These are phyloP conservation scores for Dryas drummondii DNA, from an alignment of 306 rosid genomes.

Conservation along the genomic window DNA sequence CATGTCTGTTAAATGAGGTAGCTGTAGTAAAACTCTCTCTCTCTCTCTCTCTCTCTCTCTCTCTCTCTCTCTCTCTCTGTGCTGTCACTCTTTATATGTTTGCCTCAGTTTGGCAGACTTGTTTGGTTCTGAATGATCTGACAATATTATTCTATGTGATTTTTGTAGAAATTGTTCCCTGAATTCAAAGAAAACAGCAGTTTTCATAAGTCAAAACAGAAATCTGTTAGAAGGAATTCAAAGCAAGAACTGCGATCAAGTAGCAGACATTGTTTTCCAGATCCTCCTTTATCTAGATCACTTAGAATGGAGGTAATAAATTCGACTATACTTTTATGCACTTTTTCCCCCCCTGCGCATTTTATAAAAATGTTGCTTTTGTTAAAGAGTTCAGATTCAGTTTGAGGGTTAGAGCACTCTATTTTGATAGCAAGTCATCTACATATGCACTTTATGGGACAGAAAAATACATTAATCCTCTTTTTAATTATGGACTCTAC, in stretches of 20 bases:
- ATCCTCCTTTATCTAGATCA: conserved; percentile 26
- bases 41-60: neutral
- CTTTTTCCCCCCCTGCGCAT: conserved; percentile 1
- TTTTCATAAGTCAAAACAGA: conserved; percentile 22
- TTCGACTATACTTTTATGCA: neutral
- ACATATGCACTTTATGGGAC: neutral
- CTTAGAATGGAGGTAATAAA: conserved; percentile 23
- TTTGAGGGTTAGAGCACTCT: neutral
- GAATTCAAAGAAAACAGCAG: conserved; percentile 9
- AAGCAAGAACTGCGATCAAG: conserved; percentile 23
- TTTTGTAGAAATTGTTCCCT: conserved; percentile 31
- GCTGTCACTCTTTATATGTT: neutral
- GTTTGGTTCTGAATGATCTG: neutral
- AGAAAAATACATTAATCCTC: neutral
- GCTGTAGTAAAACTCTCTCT: conserved; percentile 7
- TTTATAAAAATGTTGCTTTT: neutral
- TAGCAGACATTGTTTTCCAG: conserved; percentile 23
- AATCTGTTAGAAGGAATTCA: conserved; percentile 18
- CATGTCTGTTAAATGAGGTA: conserved; percentile 54
- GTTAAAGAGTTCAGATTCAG: neutral
- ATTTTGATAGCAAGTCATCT: neutral
- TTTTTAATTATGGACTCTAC: neutral
- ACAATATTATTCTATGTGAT: neutral
- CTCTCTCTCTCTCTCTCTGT: conserved; percentile 1
- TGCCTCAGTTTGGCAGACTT: neutral